Evolutionary conservation across 1,139 yeast genomes (phyloP).

Genomic region (Yamadazyma atlantica): DNA sequence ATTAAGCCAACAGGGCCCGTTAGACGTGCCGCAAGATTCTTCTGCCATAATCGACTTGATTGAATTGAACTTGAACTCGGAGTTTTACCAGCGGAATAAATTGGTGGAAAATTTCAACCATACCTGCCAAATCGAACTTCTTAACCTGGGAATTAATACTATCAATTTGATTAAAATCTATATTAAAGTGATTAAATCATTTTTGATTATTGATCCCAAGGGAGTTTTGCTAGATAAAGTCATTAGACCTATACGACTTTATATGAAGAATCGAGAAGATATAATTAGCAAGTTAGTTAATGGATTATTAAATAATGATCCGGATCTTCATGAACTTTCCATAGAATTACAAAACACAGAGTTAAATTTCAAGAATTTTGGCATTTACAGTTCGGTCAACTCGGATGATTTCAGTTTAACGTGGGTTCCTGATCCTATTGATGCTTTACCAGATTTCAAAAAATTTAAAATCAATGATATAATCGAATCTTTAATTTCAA

Average conservation of each 20-base stretch:
- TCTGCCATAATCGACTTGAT: neutral
- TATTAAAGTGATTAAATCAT: constrained; percentile 69
- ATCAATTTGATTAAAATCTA: constrained; percentile 69
- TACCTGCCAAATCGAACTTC: constrained; percentile 49
- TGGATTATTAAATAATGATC: constrained; percentile 62
- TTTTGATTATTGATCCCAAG: constrained; percentile 78
- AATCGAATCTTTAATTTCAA: constrained; percentile 68
- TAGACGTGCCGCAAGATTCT: constrained; percentile 1
- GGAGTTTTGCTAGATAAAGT: constrained; percentile 82
- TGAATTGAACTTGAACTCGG: constrained; percentile 4
- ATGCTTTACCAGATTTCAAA: constrained; percentile 83
- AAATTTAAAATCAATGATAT: constrained; percentile 65
- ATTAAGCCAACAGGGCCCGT: constrained; percentile 7
- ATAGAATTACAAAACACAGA: constrained; percentile 43
- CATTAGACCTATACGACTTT: constrained; percentile 67
- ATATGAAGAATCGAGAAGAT: constrained; percentile 71
- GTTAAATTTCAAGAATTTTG: constrained; percentile 11
- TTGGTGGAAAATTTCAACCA: constrained; percentile 57
- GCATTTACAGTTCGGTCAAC: neutral
- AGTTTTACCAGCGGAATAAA: constrained; percentile 41
- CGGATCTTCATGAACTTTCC: constrained; percentile 50
- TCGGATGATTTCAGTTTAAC: constrained; percentile 42
- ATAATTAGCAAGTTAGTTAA: constrained; percentile 67
- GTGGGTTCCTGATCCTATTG: constrained; percentile 94
- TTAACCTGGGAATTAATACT: constrained; percentile 86